phyloP scores from a whole-genome alignment of 2,329 filamentous ascomycete genomes.

The Colletotrichum gloeosporioides region DNA sequence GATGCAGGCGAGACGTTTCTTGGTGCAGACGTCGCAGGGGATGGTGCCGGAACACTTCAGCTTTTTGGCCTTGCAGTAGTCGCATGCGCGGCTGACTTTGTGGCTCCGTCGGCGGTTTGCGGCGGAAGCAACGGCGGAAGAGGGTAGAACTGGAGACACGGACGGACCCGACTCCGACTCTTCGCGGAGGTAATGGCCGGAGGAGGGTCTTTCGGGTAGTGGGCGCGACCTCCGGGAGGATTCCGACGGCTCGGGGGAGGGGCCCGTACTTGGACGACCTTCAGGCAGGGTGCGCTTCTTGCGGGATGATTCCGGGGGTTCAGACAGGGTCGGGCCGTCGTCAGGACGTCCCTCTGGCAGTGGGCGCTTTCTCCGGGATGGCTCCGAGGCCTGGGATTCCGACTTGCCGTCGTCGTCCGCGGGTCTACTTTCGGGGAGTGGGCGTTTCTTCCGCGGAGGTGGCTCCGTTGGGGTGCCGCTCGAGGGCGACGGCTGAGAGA shows the following conservation, averaged over 20 bases:
- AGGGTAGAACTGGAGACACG: background rate
- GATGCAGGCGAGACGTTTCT: constrained; percentile 32
- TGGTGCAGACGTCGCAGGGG: constrained; percentile 37
- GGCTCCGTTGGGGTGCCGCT: background rate
- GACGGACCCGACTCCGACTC: background rate
- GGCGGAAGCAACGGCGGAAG: background rate
- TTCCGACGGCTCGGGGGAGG: background rate
- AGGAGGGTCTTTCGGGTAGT: background rate
- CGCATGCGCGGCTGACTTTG: constrained; percentile 43
- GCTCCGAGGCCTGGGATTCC: background rate
- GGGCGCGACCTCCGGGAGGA: background rate
- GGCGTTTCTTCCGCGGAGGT: background rate
- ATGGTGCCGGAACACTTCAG: constrained; percentile 40
- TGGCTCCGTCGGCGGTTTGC: constrained; percentile 20
- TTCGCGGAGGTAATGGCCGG: background rate
- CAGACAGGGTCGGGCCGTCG: background rate
- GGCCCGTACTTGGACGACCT: background rate
- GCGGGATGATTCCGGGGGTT: background rate
- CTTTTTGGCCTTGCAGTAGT: constrained; percentile 42
- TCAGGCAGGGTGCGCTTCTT: background rate
- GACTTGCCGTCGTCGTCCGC: background rate
- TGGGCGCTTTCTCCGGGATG: background rate
- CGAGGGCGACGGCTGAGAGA: background rate
- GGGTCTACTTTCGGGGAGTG: background rate
- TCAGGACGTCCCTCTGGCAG: background rate